phyloP scores from a whole-genome alignment of 176 grass and related monocot species.

The Tillandsia fasciculata region DNA sequence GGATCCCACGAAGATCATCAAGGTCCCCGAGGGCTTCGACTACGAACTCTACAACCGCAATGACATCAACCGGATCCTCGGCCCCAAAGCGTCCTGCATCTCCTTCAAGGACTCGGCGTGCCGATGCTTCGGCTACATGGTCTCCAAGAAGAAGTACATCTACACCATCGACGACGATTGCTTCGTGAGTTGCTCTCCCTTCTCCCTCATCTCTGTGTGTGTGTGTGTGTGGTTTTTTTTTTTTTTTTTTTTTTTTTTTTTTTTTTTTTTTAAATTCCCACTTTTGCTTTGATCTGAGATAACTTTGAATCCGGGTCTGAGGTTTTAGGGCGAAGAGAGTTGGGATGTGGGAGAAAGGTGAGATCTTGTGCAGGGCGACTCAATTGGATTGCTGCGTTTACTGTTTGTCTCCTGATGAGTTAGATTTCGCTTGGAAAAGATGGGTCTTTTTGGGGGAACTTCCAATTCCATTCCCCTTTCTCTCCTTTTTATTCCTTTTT shows the following conservation, averaged over 20 bases:
- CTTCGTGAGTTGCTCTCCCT: constrained; percentile 62
- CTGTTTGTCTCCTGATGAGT: background rate
- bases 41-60: constrained; percentile 97
- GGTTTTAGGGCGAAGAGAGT: background rate
- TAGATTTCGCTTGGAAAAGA: too few species aligned
- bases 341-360: constrained; percentile 4
- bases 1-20: constrained; percentile 54
- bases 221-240: too few species aligned
- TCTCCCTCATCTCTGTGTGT: background rate
- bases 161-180: constrained; percentile 98
- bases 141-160: constrained; percentile 99
- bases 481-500: too few species aligned
- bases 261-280: background rate
- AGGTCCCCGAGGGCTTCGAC: constrained; percentile 86
- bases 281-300: background rate
- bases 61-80: constrained; percentile 87
- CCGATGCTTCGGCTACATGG: constrained; percentile 88
- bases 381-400: background rate
- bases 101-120: constrained; percentile 97
- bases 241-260: background rate
- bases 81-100: constrained; percentile 85
- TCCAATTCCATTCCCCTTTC: too few species aligned
- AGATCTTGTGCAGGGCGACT: background rate
- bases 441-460: too few species aligned
- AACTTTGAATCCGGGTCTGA: background rate